Evolutionary conservation across 352 stramenopile genomes (phyloP).

Genomic region (Globisporangium yorkense): DNA sequence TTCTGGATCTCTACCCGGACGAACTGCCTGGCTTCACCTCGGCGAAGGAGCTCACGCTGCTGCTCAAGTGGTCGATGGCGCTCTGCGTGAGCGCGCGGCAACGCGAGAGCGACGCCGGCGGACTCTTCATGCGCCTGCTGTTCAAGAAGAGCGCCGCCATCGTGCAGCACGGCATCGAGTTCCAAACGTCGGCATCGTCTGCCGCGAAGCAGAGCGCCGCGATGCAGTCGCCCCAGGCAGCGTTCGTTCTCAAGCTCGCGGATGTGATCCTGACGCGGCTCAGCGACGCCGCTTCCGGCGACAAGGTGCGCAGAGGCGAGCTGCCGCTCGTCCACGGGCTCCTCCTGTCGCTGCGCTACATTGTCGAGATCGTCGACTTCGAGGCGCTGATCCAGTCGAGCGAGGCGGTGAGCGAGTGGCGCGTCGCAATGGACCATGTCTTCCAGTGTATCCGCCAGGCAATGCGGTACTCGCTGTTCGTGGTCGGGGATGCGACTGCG

Average conservation of each 20-base stretch:
- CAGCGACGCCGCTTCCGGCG: constrained; percentile 17
- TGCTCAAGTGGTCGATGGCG: constrained; percentile 67
- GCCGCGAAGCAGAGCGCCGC: not conserved
- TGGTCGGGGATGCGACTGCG: constrained; percentile 72
- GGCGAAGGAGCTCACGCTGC: constrained; percentile 24
- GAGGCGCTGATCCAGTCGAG: constrained; percentile 14
- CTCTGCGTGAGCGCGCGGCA: constrained; percentile 70
- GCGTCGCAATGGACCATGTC: constrained; percentile 33
- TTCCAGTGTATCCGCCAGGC: constrained; percentile 51
- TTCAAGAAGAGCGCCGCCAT: constrained; percentile 58
- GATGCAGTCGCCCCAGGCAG: constrained; percentile 21
- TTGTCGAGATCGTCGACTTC: constrained; percentile 60
- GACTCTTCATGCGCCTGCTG: constrained; percentile 77
- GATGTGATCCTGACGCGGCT: constrained; percentile 42
- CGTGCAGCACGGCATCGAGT: constrained; percentile 27
- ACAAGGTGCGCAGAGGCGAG: constrained; percentile 36
- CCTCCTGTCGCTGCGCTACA: constrained; percentile 68
- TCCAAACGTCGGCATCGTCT: constrained; percentile 9
- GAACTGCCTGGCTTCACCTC: constrained; percentile 57
- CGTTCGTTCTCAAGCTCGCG: constrained; percentile 55
- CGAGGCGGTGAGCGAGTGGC: constrained; percentile 26
- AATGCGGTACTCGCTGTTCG: constrained; percentile 57
- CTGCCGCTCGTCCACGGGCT: constrained; percentile 72
- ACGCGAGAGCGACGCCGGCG: constrained; percentile 81
- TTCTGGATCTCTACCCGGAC: constrained; percentile 64